Evolutionary conservation across 441 rosid species (phyloP), one percentile per base, ranked within the genome.

Genomic region (Theobroma grandiflorum): DNA sequence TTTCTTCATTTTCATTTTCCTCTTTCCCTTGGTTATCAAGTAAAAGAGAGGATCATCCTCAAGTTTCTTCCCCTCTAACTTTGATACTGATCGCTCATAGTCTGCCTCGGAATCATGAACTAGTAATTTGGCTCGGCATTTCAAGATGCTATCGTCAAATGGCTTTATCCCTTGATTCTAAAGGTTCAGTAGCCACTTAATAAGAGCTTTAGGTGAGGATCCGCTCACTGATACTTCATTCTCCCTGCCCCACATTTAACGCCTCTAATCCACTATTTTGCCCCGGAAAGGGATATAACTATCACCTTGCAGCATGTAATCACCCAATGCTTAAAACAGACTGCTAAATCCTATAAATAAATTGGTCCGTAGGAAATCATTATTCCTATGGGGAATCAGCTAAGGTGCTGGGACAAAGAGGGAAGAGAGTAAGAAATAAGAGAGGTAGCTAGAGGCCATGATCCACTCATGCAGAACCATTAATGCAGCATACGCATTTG

Each of bases 151-250:
- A 75, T 89, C 81, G 37, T 79, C 79, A 47, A 88, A 86, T 16
- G 85, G 55, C 77, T 68, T 82, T 58, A 81, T 70, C 59, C 92
- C 92, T 82, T 45, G 85, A 59, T 78, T 81, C 82, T 91, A 88
- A 6, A 88, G 87, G 78, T 83, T 70, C 67, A 88, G 69, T 37
- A 89, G 67, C 83, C 86, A 82, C 76, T 82, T 82, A 59, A 87
- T 75, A 57, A 89, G 87, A 77, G 85, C 87, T 83, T 74, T 87
- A 58, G 92, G 90, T 2, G 90, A 88, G 58, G 88, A 88, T 76
- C 78, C 82, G 7, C 59, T 52, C 43, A 49, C 26, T 70, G 50
- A 47, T 31, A 49, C 58, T 70, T 70, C 59, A 49, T 5, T 15
- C 22, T 26, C 75, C 15, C 57, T 3, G 14, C 43, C 8, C 61